Conservation (phyloP, 2,329 filamentous ascomycete genomes). For the Fusarium sp. region DNA sequence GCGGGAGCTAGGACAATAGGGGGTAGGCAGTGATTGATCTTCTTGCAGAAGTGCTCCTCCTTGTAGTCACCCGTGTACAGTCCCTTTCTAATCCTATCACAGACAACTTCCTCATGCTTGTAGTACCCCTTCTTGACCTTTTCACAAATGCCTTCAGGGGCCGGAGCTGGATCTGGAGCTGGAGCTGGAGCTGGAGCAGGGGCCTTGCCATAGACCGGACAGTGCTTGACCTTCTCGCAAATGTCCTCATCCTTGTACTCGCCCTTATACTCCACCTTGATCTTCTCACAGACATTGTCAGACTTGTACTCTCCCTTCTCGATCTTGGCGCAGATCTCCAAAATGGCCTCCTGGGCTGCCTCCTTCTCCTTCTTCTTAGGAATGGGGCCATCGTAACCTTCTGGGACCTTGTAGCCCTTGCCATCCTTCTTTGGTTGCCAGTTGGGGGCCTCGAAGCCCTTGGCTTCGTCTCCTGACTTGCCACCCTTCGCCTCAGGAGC, state of each 20-base stretch:
- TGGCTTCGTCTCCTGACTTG: neutral
- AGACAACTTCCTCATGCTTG: neutral
- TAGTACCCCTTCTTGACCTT: neutral
- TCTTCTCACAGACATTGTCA: neutral
- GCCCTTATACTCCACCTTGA: conserved; percentile 1
- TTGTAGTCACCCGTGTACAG: neutral
- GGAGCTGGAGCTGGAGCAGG: conserved; percentile 20
- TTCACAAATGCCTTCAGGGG: conserved; percentile 1
- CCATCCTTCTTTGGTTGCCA: neutral
- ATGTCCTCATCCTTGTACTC: conserved; percentile 20
- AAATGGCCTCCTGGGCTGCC: neutral
- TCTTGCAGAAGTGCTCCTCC: neutral
- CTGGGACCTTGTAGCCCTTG: neutral
- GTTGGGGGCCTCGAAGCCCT: neutral
- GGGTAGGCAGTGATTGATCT: neutral
- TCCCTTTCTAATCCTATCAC: neutral
- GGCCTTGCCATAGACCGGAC: neutral
- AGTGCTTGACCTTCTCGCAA: conserved; percentile 15
- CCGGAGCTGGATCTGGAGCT: conserved; percentile 10
- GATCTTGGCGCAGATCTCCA: conserved; percentile 13
- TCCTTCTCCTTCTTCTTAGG: conserved; percentile 5
- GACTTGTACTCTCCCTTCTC: conserved; percentile 2
- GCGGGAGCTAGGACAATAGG: neutral
- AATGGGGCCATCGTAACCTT: neutral
- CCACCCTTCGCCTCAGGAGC: neutral